Evolutionary conservation across 1,284 basidiomycete genomes (phyloP).

Genomic region (Apiotrichum sp.): DNA sequence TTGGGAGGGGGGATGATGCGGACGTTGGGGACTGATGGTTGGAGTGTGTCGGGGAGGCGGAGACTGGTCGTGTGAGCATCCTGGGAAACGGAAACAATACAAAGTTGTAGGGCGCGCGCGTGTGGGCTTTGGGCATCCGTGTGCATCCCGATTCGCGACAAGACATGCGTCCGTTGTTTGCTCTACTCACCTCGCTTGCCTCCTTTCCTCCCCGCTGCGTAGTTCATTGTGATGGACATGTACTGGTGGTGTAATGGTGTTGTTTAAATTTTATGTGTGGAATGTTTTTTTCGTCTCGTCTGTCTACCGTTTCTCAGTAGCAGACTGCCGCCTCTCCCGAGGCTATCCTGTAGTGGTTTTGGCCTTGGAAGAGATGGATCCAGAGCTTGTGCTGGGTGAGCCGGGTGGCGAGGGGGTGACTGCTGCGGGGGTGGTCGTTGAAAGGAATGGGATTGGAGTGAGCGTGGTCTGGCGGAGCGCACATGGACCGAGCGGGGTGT

Average conservation of each 20-base stretch:
- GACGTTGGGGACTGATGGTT: slow-evolving; percentile 12
- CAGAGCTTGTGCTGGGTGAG: slow-evolving; percentile 13
- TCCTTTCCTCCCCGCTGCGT: slow-evolving; percentile 16
- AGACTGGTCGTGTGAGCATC: slow-evolving; percentile 22
- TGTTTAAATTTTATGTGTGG: background rate
- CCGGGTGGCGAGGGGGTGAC: slow-evolving; percentile 11
- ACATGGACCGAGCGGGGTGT: slow-evolving; percentile 1
- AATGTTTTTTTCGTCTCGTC: too few relatives aligned
- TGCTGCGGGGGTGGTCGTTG: slow-evolving; percentile 7
- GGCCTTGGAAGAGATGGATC: slow-evolving; percentile 11
- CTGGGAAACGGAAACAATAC: too few relatives aligned
- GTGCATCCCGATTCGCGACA: too few relatives aligned
- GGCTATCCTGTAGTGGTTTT: slow-evolving; percentile 22
- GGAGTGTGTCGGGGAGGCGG: slow-evolving; percentile 16
- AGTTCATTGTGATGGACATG: slow-evolving; percentile 20
- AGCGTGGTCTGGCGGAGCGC: background rate
- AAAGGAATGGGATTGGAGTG: background rate
- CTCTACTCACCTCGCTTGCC: slow-evolving; percentile 20
- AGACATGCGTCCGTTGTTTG: too few relatives aligned
- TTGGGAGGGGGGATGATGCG: slow-evolving; percentile 12
- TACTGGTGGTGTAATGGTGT: background rate
- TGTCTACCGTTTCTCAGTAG: background rate
- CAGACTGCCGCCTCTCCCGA: slow-evolving; percentile 3
- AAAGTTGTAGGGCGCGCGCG: too few relatives aligned
- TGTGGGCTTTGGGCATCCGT: too few relatives aligned